Conservation (phyloP, 352 stramenopile genomes). For the Phytophthora capsici region DNA sequence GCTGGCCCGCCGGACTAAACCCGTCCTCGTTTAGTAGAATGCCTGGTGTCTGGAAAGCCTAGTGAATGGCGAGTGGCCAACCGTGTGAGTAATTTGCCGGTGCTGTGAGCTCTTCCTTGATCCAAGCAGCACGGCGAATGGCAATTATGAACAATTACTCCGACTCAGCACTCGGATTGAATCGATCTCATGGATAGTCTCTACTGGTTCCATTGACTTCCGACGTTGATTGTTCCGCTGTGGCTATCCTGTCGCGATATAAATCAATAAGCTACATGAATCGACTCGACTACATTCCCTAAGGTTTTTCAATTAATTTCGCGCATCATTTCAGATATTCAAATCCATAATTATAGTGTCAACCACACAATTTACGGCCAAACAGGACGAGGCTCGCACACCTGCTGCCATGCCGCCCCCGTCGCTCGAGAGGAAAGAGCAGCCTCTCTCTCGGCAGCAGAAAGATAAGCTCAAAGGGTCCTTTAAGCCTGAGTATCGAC, state of each 20-base stretch:
- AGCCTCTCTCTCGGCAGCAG: conserved; percentile 32
- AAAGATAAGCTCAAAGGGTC: conserved; percentile 12
- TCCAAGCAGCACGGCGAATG: no score
- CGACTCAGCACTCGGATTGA: background rate
- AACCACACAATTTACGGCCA: background rate
- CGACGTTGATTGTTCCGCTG: conserved; percentile 6
- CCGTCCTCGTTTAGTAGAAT: no score
- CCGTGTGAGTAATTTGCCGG: conserved; percentile 6
- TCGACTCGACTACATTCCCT: no score
- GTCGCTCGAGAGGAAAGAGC: conserved; percentile 38
- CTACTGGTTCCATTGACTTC: conserved; percentile 4
- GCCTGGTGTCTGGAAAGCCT: background rate
- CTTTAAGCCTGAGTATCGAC: conserved; percentile 11
- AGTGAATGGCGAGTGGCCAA: background rate
- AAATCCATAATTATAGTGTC: conserved; percentile 4
- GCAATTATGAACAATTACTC: no score
- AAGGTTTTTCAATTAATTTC: background rate
- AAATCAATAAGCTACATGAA: no score
- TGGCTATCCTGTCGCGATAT: background rate
- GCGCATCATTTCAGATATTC: background rate
- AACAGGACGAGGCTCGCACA: conserved; percentile 24
- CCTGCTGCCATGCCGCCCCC: conserved; percentile 17
- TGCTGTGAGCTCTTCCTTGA: background rate
- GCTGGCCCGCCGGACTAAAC: background rate
- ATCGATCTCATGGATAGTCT: conserved; percentile 5